Evolutionary conservation across 768 basidiomycete species (phyloP).

Genomic region (Mycena floridula): DNA sequence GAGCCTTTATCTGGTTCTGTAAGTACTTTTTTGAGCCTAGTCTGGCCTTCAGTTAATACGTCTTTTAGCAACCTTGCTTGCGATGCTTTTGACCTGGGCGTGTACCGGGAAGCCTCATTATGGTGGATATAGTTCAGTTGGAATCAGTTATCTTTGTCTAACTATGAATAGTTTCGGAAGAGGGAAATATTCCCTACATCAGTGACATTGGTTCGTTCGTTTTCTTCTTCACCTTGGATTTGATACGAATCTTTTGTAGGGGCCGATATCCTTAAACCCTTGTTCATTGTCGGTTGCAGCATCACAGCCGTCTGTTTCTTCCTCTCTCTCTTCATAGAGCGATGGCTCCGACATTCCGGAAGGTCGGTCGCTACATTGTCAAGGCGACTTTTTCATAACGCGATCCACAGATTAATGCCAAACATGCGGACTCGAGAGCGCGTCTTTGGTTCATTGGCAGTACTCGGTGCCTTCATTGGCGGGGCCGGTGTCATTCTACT

Average conservation of each 20-base stretch:
- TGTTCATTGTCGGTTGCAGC: constrained; percentile 61
- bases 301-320: constrained; percentile 61
- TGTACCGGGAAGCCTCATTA: constrained; percentile 58
- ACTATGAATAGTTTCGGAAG: no score
- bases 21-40: neutral
- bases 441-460: constrained; percentile 49
- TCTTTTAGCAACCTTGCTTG: constrained; percentile 45
- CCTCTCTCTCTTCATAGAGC: constrained; percentile 52
- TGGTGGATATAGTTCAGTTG: no score
- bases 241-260: constrained; percentile 79
- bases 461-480: constrained; percentile 55
- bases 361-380: constrained; percentile 29
- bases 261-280: constrained; percentile 67
- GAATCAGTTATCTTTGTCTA: no score
- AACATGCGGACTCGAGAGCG: constrained; percentile 53
- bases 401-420: constrained; percentile 42
- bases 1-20: constrained; percentile 64
- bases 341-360: constrained; percentile 60
- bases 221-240: no score
- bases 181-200: constrained; percentile 24
- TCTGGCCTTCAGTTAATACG: neutral
- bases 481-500: constrained; percentile 62
- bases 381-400: neutral
- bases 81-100: constrained; percentile 71
- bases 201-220: constrained; percentile 42